Percentiles rank a stretch among this genome's conserved stretches.
Conservation (phyloP, 345 rosid species). For the Rhizophora apiculata region DNA sequence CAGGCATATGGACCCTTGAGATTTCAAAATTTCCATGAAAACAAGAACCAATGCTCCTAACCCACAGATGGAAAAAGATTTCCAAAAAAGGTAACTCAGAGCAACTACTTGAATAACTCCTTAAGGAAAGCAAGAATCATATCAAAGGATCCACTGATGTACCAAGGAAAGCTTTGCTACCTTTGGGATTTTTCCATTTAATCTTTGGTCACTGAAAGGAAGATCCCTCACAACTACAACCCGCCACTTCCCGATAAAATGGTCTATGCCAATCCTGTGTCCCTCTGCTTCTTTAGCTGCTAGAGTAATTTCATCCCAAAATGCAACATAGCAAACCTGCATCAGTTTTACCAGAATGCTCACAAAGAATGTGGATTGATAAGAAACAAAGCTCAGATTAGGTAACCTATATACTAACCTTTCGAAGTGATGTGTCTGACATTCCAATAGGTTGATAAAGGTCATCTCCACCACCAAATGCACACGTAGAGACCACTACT, state of each 20-base stretch:
- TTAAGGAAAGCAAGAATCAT: too few relatives aligned
- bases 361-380: not conserved
- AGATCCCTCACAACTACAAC: slow-evolving; percentile 73
- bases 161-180: slow-evolving; percentile 28
- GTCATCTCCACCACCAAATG: slow-evolving; percentile 97
- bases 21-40: too few relatives aligned
- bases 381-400: slow-evolving; percentile 9
- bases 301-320: slow-evolving; percentile 90
- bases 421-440: slow-evolving; percentile 56
- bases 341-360: slow-evolving; percentile 26
- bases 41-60: too few relatives aligned
- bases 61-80: too few relatives aligned
- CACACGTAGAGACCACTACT: slow-evolving; percentile 82
- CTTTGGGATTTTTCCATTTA: slow-evolving; percentile 98
- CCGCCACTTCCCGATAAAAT: slow-evolving; percentile 79
- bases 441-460: slow-evolving; percentile 95
- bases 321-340: slow-evolving; percentile 93
- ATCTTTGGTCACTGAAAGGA: slow-evolving; percentile 84
- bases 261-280: slow-evolving; percentile 47
- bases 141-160: not conserved
- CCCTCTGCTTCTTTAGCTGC: slow-evolving; percentile 67
- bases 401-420: slow-evolving; percentile 45
- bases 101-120: too few relatives aligned
- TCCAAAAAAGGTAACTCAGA: too few relatives aligned
- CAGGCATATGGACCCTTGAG: too few relatives aligned